Evolutionary conservation across 495 filamentous ascomycete genomes (phyloP).

Genomic region (Aspergillus olivimuriae): DNA sequence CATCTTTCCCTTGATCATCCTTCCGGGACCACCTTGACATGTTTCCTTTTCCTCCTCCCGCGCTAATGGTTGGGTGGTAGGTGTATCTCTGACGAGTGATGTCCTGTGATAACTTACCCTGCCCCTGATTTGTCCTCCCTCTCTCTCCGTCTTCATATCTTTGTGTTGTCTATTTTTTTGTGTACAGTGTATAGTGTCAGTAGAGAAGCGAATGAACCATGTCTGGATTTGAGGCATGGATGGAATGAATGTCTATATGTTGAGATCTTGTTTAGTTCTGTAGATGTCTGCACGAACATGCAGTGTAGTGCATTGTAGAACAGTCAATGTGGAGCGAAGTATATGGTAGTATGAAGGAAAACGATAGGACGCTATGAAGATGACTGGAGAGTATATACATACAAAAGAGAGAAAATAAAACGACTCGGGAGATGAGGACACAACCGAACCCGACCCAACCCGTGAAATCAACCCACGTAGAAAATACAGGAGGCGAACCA

Average conservation of each 20-base stretch:
- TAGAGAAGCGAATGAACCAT: slow-evolving; percentile 19
- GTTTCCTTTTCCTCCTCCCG: too few species aligned
- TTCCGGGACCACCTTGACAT: too few species aligned
- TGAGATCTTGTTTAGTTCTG: not conserved
- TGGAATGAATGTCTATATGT: not conserved
- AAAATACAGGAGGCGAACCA: too few species aligned
- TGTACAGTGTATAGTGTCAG: slow-evolving; percentile 35
- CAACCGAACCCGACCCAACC: too few species aligned
- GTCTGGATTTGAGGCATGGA: slow-evolving; percentile 14
- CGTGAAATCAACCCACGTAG: too few species aligned
- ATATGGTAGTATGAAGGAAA: not conserved
- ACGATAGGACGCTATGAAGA: not conserved
- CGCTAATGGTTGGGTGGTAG: slow-evolving; percentile 32
- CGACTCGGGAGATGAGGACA: too few species aligned
- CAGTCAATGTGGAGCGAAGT: too few species aligned
- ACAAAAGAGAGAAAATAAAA: slow-evolving; percentile 4
- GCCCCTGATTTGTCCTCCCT: slow-evolving; percentile 12
- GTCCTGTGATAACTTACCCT: slow-evolving; percentile 11
- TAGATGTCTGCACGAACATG: too few species aligned
- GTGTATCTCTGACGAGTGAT: slow-evolving; percentile 25
- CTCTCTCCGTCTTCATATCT: slow-evolving; percentile 11
- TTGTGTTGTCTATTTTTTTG: slow-evolving; percentile 14
- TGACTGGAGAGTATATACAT: slow-evolving; percentile 1
- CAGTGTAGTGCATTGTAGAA: too few species aligned
- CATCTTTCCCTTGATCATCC: slow-evolving; percentile 14